Evolutionary conservation across 2,329 filamentous ascomycete species (phyloP), one percentile per base, ranked within the genome.

Genomic region (Zymoseptoria brevis): DNA sequence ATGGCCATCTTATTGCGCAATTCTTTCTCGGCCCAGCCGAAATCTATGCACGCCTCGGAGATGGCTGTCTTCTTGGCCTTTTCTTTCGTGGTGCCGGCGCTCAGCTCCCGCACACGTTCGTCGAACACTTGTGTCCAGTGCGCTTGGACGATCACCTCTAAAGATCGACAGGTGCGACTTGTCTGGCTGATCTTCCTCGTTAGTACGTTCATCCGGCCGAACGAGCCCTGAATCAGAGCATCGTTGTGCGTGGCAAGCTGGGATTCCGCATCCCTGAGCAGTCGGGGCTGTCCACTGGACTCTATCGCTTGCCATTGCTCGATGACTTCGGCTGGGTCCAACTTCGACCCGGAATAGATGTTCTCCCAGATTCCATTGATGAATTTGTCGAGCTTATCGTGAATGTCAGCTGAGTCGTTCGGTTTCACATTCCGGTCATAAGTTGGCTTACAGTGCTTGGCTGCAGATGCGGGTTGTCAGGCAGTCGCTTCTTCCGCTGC

Each of bases 111-210:
- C 8, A 81, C 76, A 58, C 81, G 77, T 2, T 79, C 75, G 57
- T 82, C 78, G 62, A 81, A 83, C 35, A 79, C 77, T 64, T 83
- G 79, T 2, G 81, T 73, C 81, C 81, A 84, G 29, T 79, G 77
- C 4, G 81, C 80, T 64, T 83, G 81, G 1, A 83, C 79, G 22
- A 83, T 80, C 59, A 83, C 81, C 66, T 83, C 81, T n/a, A 83
- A 72, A 0, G 80, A 80, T n/a, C 81, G 74, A 57, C 77, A 81
- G 1, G 80, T 78, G 13, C 80, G 76, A 64, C 79, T 81, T n/a
- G 79, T 75, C 57, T 77, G 76, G 30, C 75, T 77, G n/a, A 77
- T 73, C 57, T 75, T 77, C 3, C 75, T 71, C 51, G 76, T 75
- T 22, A 78, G 73, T 0, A 76, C 64, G 30, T 75, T 78, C 73